Percentiles rank a stretch among this genome's conserved stretches.
phyloP scores from a whole-genome alignment of 2,329 filamentous ascomycete species.

The Rachicladosporium sp. region DNA sequence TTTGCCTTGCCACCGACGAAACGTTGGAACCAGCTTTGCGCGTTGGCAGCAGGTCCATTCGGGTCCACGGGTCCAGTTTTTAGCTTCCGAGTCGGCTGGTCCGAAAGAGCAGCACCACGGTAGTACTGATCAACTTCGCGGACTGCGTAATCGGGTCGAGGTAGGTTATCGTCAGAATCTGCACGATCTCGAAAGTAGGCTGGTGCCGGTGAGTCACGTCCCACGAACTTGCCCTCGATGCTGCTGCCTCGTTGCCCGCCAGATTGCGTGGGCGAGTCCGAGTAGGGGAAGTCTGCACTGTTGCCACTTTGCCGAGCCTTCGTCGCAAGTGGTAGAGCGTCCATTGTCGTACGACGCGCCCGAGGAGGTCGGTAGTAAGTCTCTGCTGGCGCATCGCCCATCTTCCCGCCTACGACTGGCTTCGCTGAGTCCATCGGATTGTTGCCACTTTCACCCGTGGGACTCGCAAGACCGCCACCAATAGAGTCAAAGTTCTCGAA shows the following conservation, averaged over 20 bases:
- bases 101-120: constrained; percentile 73
- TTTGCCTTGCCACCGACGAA: constrained; percentile 50
- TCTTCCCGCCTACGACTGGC: constrained; percentile 32
- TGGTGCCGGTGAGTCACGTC: constrained; percentile 37
- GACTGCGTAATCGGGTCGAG: constrained; percentile 70
- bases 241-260: constrained; percentile 17
- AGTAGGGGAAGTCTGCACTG: constrained; percentile 27
- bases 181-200: constrained; percentile 41
- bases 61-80: constrained; percentile 93
- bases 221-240: constrained; percentile 23
- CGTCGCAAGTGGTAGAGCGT: constrained; percentile 29
- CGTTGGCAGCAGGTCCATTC: constrained; percentile 78
- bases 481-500: constrained; percentile 44
- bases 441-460: constrained; percentile 1
- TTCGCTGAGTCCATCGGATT: constrained; percentile 14
- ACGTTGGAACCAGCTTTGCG: constrained; percentile 75
- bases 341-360: constrained; percentile 53
- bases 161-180: constrained; percentile 42
- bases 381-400: constrained; percentile 35
- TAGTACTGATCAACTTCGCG: constrained; percentile 97
- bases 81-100: constrained; percentile 67
- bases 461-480: constrained; percentile 45
- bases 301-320: constrained; percentile 37
- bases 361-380: constrained; percentile 84
- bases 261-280: constrained; percentile 21